A percentile compares a stretch with the other conserved stretches of the same genome.
Conservation (phyloP, 2,329 filamentous ascomycete genomes). For the Huntiella moniliformis region DNA sequence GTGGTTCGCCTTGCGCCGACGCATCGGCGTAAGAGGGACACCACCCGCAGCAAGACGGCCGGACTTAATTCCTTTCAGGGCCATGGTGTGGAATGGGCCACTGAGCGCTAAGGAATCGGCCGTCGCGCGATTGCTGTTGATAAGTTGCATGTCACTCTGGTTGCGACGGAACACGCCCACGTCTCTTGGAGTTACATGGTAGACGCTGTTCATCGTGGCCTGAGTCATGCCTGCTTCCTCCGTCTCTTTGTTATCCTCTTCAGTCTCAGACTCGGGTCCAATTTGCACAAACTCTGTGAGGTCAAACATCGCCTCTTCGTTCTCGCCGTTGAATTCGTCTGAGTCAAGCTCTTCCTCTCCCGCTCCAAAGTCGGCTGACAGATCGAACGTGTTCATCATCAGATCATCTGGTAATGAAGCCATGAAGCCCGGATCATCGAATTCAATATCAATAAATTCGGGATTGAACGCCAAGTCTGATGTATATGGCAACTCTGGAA, state of each 20-base stretch:
- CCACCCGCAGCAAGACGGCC: constrained; percentile 43
- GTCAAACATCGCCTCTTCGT: not conserved
- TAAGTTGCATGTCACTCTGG: constrained; percentile 42
- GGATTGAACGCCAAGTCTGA: constrained; percentile 40
- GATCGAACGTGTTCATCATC: constrained; percentile 16
- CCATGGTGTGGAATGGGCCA: constrained; percentile 38
- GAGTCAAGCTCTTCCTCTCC: not conserved
- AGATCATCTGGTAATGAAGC: constrained; percentile 28
- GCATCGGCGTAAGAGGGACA: constrained; percentile 47
- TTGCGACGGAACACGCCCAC: constrained; percentile 63
- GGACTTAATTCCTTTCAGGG: constrained; percentile 43
- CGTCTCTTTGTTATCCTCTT: constrained; percentile 22
- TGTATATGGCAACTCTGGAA: constrained; percentile 20
- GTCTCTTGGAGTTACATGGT: constrained; percentile 46
- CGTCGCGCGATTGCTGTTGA: constrained; percentile 40
- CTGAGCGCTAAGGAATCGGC: constrained; percentile 41
- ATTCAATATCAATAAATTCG: constrained; percentile 32
- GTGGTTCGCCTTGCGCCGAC: constrained; percentile 43
- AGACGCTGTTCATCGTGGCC: constrained; percentile 29
- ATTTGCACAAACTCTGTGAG: not conserved
- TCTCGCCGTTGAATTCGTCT: not conserved
- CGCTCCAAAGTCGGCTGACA: not conserved
- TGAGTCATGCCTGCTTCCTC: constrained; percentile 46
- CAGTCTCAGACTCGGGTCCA: not conserved
- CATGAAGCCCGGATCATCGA: constrained; percentile 15